Evolutionary conservation across 176 grass and related monocot genomes (phyloP), one percentile per base, ranked within the genome.

Genomic region (Hordeum vulgare): DNA sequence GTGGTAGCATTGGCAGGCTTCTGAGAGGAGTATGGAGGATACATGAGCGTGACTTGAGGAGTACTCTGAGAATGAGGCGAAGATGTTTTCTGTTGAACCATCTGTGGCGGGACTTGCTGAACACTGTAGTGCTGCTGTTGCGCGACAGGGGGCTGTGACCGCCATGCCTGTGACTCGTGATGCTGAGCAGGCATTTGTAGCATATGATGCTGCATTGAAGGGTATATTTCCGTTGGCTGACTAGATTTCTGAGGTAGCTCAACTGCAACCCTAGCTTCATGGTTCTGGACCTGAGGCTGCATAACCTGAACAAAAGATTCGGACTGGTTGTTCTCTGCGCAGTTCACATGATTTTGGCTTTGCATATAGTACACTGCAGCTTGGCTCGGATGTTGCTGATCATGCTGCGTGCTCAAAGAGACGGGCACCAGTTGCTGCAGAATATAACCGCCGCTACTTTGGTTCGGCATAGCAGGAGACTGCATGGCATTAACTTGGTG

Each of bases 21-120:
- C 57, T 85, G 89, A 91, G 91, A 84, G 14, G 47, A 73, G 57
- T 92, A 96, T 23, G 80, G 64, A 76, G 91, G 92, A 92, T 94
- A 99, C 59, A 90, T 77, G 81, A 85, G 84, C 10, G 90, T 62
- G 40, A 54, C 77, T 78, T 96, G 89, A 89, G 90, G 86, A 81
- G 83, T 88, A 76, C 82, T 88, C 54, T 90, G 91, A 67, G 89
- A 56, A 20, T 92, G 89, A 85, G 92, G 81, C 62, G 86, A 82
- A 0, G 90, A 84, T 25, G 84, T 71, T 60, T 88, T 88, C 64
- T 88, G 89, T 81, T 87, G 88, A 76, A 69, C 69, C 7, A 89
- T 82, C 9, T 90, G 87, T 44, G 49, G 69, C 5, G 56, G 41
- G 73, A 84, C 53, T 66, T 91, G 94, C 65, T 91, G 85, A 73